Percentiles rank a stretch among this genome's conserved stretches.
phyloP scores from a whole-genome alignment of 345 rosid species.

The Euphorbia pulcherrima region DNA sequence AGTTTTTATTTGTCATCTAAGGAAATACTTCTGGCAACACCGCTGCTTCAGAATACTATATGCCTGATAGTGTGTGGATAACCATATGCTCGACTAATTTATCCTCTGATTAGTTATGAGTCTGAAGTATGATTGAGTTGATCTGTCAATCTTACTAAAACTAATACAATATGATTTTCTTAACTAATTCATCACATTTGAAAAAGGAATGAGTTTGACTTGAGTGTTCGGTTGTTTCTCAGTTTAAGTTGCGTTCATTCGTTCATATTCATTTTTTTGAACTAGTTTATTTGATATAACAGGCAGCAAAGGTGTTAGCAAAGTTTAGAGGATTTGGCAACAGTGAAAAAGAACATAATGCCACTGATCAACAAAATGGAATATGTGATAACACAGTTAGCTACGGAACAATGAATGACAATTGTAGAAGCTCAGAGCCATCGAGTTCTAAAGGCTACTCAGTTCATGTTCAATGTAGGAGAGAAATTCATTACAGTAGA shows the following conservation, averaged over 20 bases:
- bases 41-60: neutral
- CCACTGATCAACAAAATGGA: conserved; percentile 17
- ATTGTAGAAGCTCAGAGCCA: conserved; percentile 25
- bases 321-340: conserved; percentile 43
- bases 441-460: conserved; percentile 21
- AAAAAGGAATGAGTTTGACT: neutral
- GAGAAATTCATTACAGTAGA: conserved; percentile 19
- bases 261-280: conserved; percentile 4
- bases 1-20: conserved; percentile 3
- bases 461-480: conserved; percentile 18
- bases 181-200: neutral
- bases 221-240: neutral
- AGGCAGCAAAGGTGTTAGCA: conserved; percentile 66
- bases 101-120: neutral
- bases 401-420: conserved; percentile 20
- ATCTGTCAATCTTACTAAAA: neutral
- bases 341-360: conserved; percentile 29
- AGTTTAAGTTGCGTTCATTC: neutral
- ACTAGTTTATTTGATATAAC: conserved; percentile 15
- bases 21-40: neutral
- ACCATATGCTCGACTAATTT: neutral
- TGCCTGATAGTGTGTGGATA: neutral
- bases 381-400: conserved; percentile 16
- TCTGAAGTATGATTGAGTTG: neutral
- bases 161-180: neutral